Conservation (phyloP, 2,329 filamentous ascomycete species). For the Hypoxylon sp. region DNA sequence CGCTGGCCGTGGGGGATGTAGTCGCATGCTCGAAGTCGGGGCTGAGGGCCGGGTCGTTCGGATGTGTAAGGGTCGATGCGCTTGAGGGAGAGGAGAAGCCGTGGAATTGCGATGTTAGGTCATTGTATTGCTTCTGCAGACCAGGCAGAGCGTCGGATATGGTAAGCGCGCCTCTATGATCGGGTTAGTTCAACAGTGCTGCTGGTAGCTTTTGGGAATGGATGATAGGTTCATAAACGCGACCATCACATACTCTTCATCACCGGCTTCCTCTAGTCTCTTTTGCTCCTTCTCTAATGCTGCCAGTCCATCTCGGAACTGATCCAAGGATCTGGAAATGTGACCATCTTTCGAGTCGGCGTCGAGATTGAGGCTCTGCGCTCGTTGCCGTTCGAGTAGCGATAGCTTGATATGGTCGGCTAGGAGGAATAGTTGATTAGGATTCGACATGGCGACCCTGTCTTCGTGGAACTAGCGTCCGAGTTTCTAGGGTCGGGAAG, state of each 20-base stretch:
- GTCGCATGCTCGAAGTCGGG: slow-evolving; percentile 74
- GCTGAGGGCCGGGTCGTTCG: slow-evolving; percentile 73
- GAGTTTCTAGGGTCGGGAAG: slow-evolving; percentile 11
- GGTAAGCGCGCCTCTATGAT: slow-evolving; percentile 60
- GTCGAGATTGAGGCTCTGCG: slow-evolving; percentile 82
- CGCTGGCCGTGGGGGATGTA: slow-evolving; percentile 52
- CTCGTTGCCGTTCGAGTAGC: slow-evolving; percentile 89
- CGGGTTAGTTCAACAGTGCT: slow-evolving; percentile 15
- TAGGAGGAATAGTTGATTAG: slow-evolving; percentile 87
- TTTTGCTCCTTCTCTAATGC: slow-evolving; percentile 73
- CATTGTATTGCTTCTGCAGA: slow-evolving; percentile 79
- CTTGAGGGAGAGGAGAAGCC: slow-evolving; percentile 68
- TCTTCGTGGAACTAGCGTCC: slow-evolving; percentile 17
- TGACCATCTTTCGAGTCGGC: slow-evolving; percentile 87
- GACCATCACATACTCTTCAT: slow-evolving; percentile 66
- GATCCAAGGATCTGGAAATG: slow-evolving; percentile 88
- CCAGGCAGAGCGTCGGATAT: slow-evolving; percentile 74
- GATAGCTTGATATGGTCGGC: slow-evolving; percentile 98
- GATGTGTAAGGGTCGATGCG: slow-evolving; percentile 65
- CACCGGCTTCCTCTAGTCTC: slow-evolving; percentile 72
- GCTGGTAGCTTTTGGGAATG: slow-evolving; percentile 13
- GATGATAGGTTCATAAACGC: slow-evolving; percentile 18
- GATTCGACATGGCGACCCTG: slow-evolving; percentile 63
- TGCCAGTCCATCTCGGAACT: slow-evolving; percentile 83
- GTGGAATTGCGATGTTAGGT: slow-evolving; percentile 84